A percentile compares a stretch with the other conserved stretches of the same genome.
These are phyloP conservation scores for Scytalidium lignicola DNA, from an alignment of 2,329 filamentous ascomycete species.

Conservation along the genomic window DNA sequence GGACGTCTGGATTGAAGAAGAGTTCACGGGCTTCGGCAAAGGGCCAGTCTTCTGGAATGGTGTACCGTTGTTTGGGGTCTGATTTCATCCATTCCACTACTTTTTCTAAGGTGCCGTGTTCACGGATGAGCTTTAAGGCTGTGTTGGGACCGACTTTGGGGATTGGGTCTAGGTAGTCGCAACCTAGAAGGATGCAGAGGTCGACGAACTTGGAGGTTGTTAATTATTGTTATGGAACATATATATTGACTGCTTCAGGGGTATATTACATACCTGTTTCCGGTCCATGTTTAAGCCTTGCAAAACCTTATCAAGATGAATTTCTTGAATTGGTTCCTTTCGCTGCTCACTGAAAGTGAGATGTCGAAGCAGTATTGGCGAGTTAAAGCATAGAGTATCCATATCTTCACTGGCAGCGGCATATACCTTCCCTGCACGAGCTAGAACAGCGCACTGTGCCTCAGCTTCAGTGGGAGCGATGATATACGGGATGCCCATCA, in stretches of 20 bases:
- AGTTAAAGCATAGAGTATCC: slow-evolving; percentile 95
- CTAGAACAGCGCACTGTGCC: slow-evolving; percentile 89
- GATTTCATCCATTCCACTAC: slow-evolving; percentile 77
- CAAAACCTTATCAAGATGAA: slow-evolving; percentile 79
- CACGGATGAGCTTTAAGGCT: slow-evolving; percentile 88
- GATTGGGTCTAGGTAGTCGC: slow-evolving; percentile 95
- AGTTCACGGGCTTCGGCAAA: slow-evolving; percentile 86
- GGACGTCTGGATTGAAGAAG: slow-evolving; percentile 88
- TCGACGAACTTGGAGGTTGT: slow-evolving; percentile 53
- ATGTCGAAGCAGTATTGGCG: slow-evolving; percentile 85
- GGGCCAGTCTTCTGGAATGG: slow-evolving; percentile 93
- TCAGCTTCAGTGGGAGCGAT: slow-evolving; percentile 95
- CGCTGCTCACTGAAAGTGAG: slow-evolving; percentile 95
- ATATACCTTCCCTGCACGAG: slow-evolving; percentile 89
- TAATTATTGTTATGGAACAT: neutral
- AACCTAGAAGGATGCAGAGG: slow-evolving; percentile 93
- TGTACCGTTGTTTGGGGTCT: slow-evolving; percentile 73
- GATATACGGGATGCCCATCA: slow-evolving; percentile 96
- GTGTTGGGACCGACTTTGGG: slow-evolving; percentile 91
- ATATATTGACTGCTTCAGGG: neutral
- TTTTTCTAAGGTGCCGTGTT: slow-evolving; percentile 82
- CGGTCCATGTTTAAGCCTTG: slow-evolving; percentile 85
- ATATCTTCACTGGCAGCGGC: slow-evolving; percentile 97
- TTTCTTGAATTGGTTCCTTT: slow-evolving; percentile 96
- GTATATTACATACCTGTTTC: slow-evolving; percentile 56